Percentiles rank a stretch among this genome's conserved stretches.
Evolutionary conservation across 352 stramenopile genomes (phyloP).

Genomic region (Globisporangium ultimum): DNA sequence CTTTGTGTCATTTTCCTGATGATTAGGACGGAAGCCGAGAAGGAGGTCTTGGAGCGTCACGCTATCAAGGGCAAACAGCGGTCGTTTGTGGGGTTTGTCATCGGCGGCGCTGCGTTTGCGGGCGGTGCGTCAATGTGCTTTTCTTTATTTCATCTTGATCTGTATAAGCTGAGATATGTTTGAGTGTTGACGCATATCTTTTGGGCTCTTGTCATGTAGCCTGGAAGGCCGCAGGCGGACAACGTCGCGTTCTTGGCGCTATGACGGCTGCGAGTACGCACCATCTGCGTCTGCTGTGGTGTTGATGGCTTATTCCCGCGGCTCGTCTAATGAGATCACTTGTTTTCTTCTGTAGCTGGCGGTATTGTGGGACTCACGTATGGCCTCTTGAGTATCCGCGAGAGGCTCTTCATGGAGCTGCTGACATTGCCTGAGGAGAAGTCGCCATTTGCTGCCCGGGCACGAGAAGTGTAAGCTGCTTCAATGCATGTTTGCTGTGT

Average conservation of each 20-base stretch:
- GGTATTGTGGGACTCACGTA: constrained; percentile 28
- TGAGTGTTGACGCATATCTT: not conserved
- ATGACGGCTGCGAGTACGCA: constrained; percentile 39
- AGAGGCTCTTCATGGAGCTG: constrained; percentile 32
- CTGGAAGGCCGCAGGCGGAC: constrained; percentile 44
- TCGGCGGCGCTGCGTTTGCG: constrained; percentile 24
- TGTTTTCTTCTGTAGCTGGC: constrained; percentile 15
- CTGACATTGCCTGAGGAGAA: constrained; percentile 35
- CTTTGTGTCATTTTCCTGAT: not conserved
- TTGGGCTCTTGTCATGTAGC: constrained; percentile 20
- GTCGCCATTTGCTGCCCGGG: constrained; percentile 27
- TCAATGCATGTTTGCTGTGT: not conserved
- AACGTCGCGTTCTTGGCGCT: constrained; percentile 26
- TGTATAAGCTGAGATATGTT: too few relatives aligned
- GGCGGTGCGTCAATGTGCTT: constrained; percentile 15
- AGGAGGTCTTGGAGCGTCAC: constrained; percentile 53
- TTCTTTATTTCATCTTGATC: not conserved
- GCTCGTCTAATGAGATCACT: not conserved
- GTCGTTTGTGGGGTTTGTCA: constrained; percentile 33
- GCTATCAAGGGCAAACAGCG: constrained; percentile 43
- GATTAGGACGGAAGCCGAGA: constrained; percentile 59
- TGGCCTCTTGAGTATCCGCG: constrained; percentile 31
- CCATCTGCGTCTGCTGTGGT: not conserved
- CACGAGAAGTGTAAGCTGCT: constrained; percentile 20
- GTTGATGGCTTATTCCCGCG: not conserved